A percentile compares a stretch with the other conserved stretches of the same genome.
Conservation (phyloP, 2,329 filamentous ascomycete species). For the Sclerotinia minor region DNA sequence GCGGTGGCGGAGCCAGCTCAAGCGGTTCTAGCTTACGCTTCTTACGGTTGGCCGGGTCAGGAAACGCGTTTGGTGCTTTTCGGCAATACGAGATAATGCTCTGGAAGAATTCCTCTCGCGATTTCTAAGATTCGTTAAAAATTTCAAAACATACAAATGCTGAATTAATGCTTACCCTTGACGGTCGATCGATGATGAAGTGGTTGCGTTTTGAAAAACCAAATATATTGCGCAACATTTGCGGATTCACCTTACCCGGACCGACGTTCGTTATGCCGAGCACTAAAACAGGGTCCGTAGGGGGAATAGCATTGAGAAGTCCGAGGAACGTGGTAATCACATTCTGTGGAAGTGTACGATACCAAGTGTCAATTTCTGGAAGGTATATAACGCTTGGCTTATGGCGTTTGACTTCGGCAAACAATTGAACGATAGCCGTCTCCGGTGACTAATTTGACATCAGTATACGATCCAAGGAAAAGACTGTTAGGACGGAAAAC, state of each 20-base stretch:
- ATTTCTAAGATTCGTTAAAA: constrained; percentile 44
- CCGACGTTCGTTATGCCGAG: constrained; percentile 79
- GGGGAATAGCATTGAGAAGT: constrained; percentile 77
- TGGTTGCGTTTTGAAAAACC: constrained; percentile 80
- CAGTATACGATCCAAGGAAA: constrained; percentile 21
- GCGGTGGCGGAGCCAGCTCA: constrained; percentile 66
- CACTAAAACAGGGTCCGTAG: constrained; percentile 85
- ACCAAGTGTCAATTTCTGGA: constrained; percentile 88
- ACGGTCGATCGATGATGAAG: constrained; percentile 67
- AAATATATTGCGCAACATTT: constrained; percentile 76
- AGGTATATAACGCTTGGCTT: constrained; percentile 97
- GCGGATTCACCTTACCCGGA: constrained; percentile 58
- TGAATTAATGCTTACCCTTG: constrained; percentile 50
- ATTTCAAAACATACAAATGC: constrained; percentile 8
- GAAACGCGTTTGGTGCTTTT: constrained; percentile 81
- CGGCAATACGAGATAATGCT: constrained; percentile 73
- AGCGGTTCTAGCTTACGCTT: constrained; percentile 79
- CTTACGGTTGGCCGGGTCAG: constrained; percentile 82
- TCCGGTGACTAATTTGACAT: constrained; percentile 50
- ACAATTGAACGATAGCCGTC: constrained; percentile 85
- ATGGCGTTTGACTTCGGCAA: constrained; percentile 88
- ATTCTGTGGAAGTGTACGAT: constrained; percentile 57
- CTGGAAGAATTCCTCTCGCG: constrained; percentile 78
- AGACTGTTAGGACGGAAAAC: constrained; percentile 36
- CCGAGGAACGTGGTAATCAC: constrained; percentile 80